Evolutionary conservation across 441 rosid species (phyloP), one percentile per base, ranked within the genome.

Genomic region (Biscutella laevigata): DNA sequence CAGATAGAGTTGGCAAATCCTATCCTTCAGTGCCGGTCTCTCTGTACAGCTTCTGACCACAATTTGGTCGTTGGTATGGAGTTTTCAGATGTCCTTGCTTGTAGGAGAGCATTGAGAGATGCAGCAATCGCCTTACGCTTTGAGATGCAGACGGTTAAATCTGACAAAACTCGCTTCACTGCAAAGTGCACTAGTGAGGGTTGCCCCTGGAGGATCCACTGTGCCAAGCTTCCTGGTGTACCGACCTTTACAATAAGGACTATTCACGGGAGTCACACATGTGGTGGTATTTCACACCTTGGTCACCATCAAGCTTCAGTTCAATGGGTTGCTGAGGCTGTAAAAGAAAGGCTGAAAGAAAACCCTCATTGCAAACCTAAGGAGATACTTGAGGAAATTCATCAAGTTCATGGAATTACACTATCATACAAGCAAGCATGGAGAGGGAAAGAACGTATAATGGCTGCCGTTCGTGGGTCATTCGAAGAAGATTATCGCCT

Each of bases 221-320:
- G 78, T 28, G 83, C 83, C 38, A 78, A 61, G 63, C 75, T 75
- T 47, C 68, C 84, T 4, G 79, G 77, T 21, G 66, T 79, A 21
- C 79, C 79, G 15, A 79, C 77, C 37, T 76, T 76, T 59, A 61
- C 81, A 9, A 74, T 79, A 45, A 76, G 84, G 59, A 79, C 84
- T 41, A 57, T 79, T 53, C 74, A 74, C 38, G 74, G 60, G 17
- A 65, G 38, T 61, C 84, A 79, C 60, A 34, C 74, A 8, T 79
- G 84, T 50, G 76, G 71, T 62, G 84, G 84, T 53, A 66, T 79
- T 39, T 40, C 64, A 19, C 77, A 76, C 67, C 76, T 79, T 28
- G 82, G 81, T 70, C 84, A 79, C 53, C 81, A 75, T 42, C 84
- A 78, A 60, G 84, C 84, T 46, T 79, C 84, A 6, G 84, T 79